Evolutionary conservation across 108 stramenopile genomes (phyloP), one percentile per base, ranked within the genome.

Genomic region (Mediolabrus comicus): DNA sequence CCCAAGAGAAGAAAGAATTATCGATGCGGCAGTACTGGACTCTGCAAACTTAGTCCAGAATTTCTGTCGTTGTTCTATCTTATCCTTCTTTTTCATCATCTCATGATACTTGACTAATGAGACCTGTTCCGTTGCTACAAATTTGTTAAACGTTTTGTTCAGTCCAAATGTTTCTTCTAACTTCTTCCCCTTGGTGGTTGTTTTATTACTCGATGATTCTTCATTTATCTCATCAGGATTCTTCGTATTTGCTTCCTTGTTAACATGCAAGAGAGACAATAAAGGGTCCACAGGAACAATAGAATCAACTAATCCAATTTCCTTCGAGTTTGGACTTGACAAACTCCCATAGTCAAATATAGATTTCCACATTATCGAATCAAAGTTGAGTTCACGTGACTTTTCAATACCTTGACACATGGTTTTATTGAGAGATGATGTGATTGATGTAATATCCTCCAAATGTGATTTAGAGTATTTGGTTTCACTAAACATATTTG

Each of bases 291-390:
- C 65, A 11, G 62, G 49, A 6, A 86, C 75, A 1, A 81, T n/a
- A 13, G 72, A 65, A 75, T 88, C 87, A 0, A 92, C 77, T 27
- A 92, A 77, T 27, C 87, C 85, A 35, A 90, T 75, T 52, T 87
- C 72, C 28, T 65, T 59, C 4, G 86, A 82, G 52, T 86, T 84
- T 0, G 67, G n/a, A 2, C 87, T 78, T 9, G 87, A 80, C n/a
- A 92, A 69, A 19, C 75, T 74, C 2, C 92, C 92, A 43, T 85
- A 83, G 10, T 87, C 70, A 54, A 80, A 75, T 2, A 92, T 78
- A 38, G 75, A 75, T 31, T 74, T 77, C 89, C 92, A 90, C 67
- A 83, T 82, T 74, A 85, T 56, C 36, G 68, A 29, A 52, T 76
- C 71, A 80, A 84, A 67, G 1, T 58, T 67, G 4, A 61, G 33